These are phyloP conservation scores for Penicillium sp. DNA, from an alignment of 2,329 filamentous ascomycete genomes.

Conservation along the genomic window DNA sequence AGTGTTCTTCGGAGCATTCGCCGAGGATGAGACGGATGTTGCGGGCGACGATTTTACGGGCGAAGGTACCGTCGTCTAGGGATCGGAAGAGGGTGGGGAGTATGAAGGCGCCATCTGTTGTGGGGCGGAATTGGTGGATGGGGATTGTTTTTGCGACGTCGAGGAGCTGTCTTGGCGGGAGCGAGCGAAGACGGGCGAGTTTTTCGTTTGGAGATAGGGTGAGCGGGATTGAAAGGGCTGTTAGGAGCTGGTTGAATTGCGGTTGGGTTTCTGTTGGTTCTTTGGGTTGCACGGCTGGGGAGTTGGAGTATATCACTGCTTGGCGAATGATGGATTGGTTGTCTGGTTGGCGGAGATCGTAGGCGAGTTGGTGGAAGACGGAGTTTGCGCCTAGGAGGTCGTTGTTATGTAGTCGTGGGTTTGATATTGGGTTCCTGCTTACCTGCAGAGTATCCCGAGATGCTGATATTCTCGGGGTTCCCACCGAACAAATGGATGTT, in stretches of 20 bases:
- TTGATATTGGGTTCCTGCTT: slow-evolving; percentile 2
- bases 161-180: slow-evolving; percentile 41
- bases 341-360: slow-evolving; percentile 50
- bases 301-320: slow-evolving; percentile 53
- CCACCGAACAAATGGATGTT: slow-evolving; percentile 52
- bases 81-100: slow-evolving; percentile 41
- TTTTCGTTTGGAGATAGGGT: slow-evolving; percentile 42
- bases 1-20: slow-evolving; percentile 53
- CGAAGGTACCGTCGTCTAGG: slow-evolving; percentile 50
- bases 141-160: slow-evolving; percentile 41
- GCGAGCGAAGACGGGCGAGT: slow-evolving; percentile 42
- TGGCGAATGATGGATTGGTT: slow-evolving; percentile 48
- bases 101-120: slow-evolving; percentile 50
- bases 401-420: slow-evolving; percentile 1
- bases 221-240: slow-evolving; percentile 42
- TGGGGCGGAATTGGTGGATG: slow-evolving; percentile 53
- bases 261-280: slow-evolving; percentile 44
- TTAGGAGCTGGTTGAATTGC: slow-evolving; percentile 52
- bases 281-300: slow-evolving; percentile 52
- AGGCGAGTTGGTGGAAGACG: slow-evolving; percentile 54
- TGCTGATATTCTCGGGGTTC: slow-evolving; percentile 49
- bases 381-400: slow-evolving; percentile 47
- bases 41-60: slow-evolving; percentile 41
- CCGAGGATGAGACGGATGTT: slow-evolving; percentile 51
- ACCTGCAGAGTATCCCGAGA: slow-evolving; percentile 55